Evolutionary conservation across 2,329 filamentous ascomycete genomes (phyloP).

Genomic region (Cordyceps sp.): DNA sequence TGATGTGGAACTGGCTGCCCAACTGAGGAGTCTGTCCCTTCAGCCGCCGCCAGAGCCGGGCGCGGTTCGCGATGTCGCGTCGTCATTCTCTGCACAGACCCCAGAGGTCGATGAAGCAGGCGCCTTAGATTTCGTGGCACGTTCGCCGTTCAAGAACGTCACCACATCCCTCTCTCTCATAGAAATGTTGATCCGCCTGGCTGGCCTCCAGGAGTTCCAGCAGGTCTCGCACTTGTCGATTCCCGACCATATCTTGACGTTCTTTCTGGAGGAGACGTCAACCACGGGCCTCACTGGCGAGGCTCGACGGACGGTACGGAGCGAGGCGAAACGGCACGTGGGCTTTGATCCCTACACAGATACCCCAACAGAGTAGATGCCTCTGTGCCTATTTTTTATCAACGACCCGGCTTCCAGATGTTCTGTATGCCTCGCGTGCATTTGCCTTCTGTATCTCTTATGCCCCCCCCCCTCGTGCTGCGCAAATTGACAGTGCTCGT

Average conservation of each 20-base stretch:
- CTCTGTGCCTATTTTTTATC: too few relatives aligned
- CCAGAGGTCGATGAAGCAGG: slow-evolving; percentile 2
- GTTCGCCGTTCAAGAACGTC: slow-evolving; percentile 34
- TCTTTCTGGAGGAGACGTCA: slow-evolving; percentile 56
- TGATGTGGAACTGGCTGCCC: slow-evolving; percentile 21
- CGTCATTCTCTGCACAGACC: neutral
- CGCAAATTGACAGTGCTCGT: too few relatives aligned
- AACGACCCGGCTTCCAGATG: too few relatives aligned
- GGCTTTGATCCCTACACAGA: slow-evolving; percentile 42
- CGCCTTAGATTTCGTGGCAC: slow-evolving; percentile 15
- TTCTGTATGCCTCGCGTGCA: too few relatives aligned
- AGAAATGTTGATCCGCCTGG: slow-evolving; percentile 74
- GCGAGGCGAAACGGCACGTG: slow-evolving; percentile 29
- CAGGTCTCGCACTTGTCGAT: slow-evolving; percentile 81
- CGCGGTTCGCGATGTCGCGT: slow-evolving; percentile 1
- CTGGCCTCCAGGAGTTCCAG: slow-evolving; percentile 80
- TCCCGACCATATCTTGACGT: slow-evolving; percentile 73
- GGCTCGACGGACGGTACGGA: slow-evolving; percentile 24
- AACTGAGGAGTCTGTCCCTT: slow-evolving; percentile 23
- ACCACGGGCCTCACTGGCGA: slow-evolving; percentile 31
- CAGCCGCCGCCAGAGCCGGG: slow-evolving; percentile 4
- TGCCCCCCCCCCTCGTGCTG: too few relatives aligned
- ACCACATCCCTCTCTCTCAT: slow-evolving; percentile 53
- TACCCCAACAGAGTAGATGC: slow-evolving; percentile 13
- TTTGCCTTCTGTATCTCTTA: too few relatives aligned